Base-by-base conservation (phyloP, 176 grass and related monocot genomes). In the Hyparrhenia diplandra region DNA sequence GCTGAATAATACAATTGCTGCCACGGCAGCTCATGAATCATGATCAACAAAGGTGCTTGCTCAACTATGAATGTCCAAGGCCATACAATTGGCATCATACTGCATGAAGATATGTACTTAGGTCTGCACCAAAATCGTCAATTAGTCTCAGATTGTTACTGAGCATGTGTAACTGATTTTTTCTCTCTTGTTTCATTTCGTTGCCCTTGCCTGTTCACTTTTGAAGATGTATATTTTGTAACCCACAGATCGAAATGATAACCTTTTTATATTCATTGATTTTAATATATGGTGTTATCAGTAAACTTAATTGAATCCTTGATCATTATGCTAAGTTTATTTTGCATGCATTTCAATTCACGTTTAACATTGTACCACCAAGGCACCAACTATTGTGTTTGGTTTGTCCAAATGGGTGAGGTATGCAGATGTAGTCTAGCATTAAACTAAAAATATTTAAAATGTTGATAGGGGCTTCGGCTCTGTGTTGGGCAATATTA, bases 111-210 rank as follows among this genome's bases (percentile, higher is more conserved):
- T 66, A 30, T 30, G 21, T 73, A 60, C 45, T 36, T 35, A 29
- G 36, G 14, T 71, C 67, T 71, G 31, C 64, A 78, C 80, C 83
- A 73, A 73, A 88, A 83, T 73, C 27, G 6, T 87, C 51, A 3
- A 45, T 83, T 73, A 62, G 21, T 66, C 65, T 58, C 46, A 25
- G 13, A 73, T 57, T 24, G n/a, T n/a, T n/a, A n/a, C n/a, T n/a
- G 30, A 52, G 18, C 67, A 36, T 43, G 10, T 76, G 8, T 76
- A 51, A 63, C 41, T 34, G 18, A 35, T 25, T 52, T 79, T 67
- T 51, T 13, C 51, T 46, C 11, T 9, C n/a, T n/a, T 31, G 3
- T 21, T 32, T 51, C 18, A 31, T 14, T 77, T 77, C 4, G 47
- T 13, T 46, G 47, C 3, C 24, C 2, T n/a, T 30, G 1, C 28